These are phyloP conservation scores for Globisporangium megalacanthum DNA, from an alignment of 352 stramenopile species.

Conservation along the genomic window DNA sequence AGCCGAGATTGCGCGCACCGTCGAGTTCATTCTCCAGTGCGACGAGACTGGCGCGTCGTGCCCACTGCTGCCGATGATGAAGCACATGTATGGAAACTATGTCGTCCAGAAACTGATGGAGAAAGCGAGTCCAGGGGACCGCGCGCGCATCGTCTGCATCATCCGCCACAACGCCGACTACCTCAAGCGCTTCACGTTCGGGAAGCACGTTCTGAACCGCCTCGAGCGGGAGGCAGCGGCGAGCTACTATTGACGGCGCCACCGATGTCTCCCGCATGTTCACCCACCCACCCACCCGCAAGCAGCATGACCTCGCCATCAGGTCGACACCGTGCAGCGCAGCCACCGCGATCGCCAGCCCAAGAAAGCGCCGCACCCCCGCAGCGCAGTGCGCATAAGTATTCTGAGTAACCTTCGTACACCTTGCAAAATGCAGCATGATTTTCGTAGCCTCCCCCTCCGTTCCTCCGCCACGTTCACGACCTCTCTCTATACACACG, in stretches of 20 bases:
- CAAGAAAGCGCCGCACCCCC: not conserved
- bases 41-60: constrained; percentile 69
- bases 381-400: not conserved
- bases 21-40: constrained; percentile 73
- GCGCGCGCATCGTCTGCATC: constrained; percentile 86
- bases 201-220: constrained; percentile 90
- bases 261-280: not conserved
- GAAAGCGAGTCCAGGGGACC: constrained; percentile 79
- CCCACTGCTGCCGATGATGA: constrained; percentile 91
- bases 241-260: constrained; percentile 14
- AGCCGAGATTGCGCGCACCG: constrained; percentile 72
- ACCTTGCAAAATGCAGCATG: not conserved
- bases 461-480: too few relatives aligned
- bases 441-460: not conserved
- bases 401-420: not conserved
- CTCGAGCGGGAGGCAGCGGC: constrained; percentile 39
- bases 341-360: not conserved
- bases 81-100: constrained; percentile 96
- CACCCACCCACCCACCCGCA: too few relatives aligned
- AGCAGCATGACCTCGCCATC: constrained; percentile 1
- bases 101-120: constrained; percentile 96
- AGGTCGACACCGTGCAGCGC: constrained; percentile 2
- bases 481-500: too few relatives aligned
- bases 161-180: constrained; percentile 88
- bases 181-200: constrained; percentile 90